These are phyloP conservation scores for Geotrichum candidum DNA, from an alignment of 1,139 yeast genomes.

Conservation along the genomic window DNA sequence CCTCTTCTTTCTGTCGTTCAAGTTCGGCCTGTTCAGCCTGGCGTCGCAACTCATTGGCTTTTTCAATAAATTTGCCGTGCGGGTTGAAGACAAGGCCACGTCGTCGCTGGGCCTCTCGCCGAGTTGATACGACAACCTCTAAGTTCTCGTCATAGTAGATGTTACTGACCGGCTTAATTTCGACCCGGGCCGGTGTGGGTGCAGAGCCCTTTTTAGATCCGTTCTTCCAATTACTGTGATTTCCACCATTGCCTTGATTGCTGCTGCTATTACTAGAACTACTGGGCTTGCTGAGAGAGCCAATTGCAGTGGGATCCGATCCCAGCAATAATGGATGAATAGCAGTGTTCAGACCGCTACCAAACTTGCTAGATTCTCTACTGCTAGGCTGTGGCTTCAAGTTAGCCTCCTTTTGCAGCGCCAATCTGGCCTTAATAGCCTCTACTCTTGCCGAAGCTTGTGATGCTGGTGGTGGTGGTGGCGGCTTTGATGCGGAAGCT, in stretches of 20 bases:
- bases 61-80: conserved; percentile 55
- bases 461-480: conserved; percentile 5
- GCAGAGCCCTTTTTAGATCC: not conserved
- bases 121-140: conserved; percentile 22
- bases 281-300: not conserved
- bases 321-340: conserved; percentile 53
- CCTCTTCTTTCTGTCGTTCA: conserved; percentile 28
- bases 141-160: conserved; percentile 52
- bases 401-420: conserved; percentile 4
- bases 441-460: not conserved
- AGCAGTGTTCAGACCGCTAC: conserved; percentile 43
- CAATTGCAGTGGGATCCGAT: conserved; percentile 4
- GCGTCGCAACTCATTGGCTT: conserved; percentile 49
- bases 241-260: not conserved
- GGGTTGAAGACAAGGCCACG: conserved; percentile 48
- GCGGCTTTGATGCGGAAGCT: not conserved
- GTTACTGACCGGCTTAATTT: not conserved
- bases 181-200: not conserved
- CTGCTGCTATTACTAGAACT: not conserved
- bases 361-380: not conserved
- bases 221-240: not conserved
- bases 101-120: conserved; percentile 31
- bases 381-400: not conserved
- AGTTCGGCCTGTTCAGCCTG: conserved; percentile 37
- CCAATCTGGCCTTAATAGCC: conserved; percentile 2